phyloP scores from a whole-genome alignment of 495 filamentous ascomycete species.

The Penicillium tannophilum region DNA sequence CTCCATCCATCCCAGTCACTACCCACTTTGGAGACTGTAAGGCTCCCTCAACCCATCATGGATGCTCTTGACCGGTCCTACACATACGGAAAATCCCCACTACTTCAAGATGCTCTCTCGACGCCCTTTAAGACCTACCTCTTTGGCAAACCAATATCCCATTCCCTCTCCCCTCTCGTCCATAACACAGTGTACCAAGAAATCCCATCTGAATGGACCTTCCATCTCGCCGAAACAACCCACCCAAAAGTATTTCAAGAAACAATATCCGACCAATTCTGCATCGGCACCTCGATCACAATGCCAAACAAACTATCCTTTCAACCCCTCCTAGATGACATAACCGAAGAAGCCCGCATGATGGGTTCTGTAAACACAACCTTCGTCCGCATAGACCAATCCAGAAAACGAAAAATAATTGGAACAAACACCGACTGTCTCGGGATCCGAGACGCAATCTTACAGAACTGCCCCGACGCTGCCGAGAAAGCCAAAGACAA shows the following conservation, averaged over 20 bases:
- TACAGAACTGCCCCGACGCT: slow-evolving; percentile 48
- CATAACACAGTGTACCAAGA: slow-evolving; percentile 56
- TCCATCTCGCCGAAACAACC: slow-evolving; percentile 51
- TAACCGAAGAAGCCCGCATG: slow-evolving; percentile 57
- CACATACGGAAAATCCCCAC: slow-evolving; percentile 2
- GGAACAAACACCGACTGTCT: slow-evolving; percentile 69
- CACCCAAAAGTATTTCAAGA: slow-evolving; percentile 13
- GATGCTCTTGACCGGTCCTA: slow-evolving; percentile 2
- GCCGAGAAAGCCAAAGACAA: slow-evolving; percentile 27
- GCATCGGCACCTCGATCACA: slow-evolving; percentile 58
- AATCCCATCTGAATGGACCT: slow-evolving; percentile 51
- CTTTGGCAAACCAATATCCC: slow-evolving; percentile 47
- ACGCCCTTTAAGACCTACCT: slow-evolving; percentile 13
- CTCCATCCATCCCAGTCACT: not conserved
- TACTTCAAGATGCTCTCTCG: not conserved
- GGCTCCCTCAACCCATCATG: not conserved
- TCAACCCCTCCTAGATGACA: slow-evolving; percentile 54
- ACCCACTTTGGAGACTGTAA: not conserved
- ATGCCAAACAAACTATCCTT: slow-evolving; percentile 69
- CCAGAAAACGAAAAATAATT: slow-evolving; percentile 45
- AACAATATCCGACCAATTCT: not conserved
- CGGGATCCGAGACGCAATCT: slow-evolving; percentile 61
- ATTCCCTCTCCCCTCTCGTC: slow-evolving; percentile 61
- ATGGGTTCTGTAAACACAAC: slow-evolving; percentile 65
- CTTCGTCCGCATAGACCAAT: slow-evolving; percentile 33